A percentile compares a stretch with the other conserved stretches of the same genome.
Evolutionary conservation across 495 filamentous ascomycete species (phyloP).

Genomic region (Penicillium egyptiacum): DNA sequence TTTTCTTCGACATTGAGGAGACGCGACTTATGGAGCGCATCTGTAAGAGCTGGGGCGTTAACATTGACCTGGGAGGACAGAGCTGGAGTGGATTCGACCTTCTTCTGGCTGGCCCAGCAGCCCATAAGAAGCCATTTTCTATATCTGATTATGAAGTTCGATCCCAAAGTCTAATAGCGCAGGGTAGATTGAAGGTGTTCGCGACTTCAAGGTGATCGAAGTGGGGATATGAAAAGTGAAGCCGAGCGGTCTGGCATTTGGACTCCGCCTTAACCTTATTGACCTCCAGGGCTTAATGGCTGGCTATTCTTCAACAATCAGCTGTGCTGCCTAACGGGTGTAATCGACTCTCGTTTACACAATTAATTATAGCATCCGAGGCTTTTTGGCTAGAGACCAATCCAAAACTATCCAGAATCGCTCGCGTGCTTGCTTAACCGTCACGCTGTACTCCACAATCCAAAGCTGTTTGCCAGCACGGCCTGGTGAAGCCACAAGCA

Average conservation of each 20-base stretch:
- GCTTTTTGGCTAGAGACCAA: not conserved
- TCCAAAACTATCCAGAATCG: not conserved
- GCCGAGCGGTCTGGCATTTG: conserved; percentile 27
- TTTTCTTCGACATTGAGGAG: conserved; percentile 91
- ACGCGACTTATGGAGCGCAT: conserved; percentile 85
- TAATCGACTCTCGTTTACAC: not conserved
- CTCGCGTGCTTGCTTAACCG: conserved; percentile 13
- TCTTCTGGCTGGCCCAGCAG: conserved; percentile 53
- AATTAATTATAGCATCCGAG: not conserved
- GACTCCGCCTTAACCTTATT: conserved; percentile 11
- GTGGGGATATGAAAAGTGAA: conserved; percentile 22
- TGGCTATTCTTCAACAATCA: conserved; percentile 7
- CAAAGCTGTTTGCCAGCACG: conserved; percentile 10
- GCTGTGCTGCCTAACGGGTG: not conserved
- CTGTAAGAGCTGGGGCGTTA: conserved; percentile 40
- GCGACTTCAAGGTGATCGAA: conserved; percentile 2
- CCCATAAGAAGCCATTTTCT: conserved; percentile 48
- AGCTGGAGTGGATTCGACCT: conserved; percentile 36
- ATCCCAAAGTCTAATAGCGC: not conserved
- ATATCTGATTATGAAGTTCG: not conserved
- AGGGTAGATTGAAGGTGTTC: not conserved
- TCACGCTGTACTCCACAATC: conserved; percentile 20
- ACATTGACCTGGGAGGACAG: conserved; percentile 16
- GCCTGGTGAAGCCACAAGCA: conserved; percentile 14
- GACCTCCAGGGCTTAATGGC: not conserved